Conservation (phyloP, 225 moss, liverwort and hornwort species). For the Lunularia cruciata region DNA sequence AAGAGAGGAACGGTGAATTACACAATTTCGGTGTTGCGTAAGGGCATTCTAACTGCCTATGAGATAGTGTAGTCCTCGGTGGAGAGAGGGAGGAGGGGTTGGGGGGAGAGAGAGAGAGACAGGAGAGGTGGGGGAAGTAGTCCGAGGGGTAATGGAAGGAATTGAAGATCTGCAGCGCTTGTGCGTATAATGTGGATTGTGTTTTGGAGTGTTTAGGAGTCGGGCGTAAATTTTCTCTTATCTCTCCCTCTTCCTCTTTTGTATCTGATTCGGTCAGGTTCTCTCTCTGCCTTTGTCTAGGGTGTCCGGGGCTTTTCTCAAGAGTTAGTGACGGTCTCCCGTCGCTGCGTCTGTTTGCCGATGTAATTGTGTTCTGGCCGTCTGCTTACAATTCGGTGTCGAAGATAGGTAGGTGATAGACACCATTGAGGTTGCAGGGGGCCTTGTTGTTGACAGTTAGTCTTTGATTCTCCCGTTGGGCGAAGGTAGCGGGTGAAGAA, state of each 20-base stretch:
- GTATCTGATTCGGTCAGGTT: neutral
- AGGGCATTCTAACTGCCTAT: neutral
- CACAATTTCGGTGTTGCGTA: neutral
- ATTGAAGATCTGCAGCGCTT: neutral
- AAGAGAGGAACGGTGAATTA: neutral
- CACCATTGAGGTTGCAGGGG: neutral
- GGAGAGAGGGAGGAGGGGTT: neutral
- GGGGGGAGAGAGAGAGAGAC: neutral
- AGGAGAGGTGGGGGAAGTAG: neutral
- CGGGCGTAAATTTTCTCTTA: no score
- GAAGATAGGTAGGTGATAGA: neutral
- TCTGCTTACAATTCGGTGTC: neutral
- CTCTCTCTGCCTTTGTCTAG: neutral
- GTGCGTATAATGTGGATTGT: slow-evolving; percentile 9
- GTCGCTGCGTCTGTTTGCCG: slow-evolving; percentile 6
- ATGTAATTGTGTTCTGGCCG: neutral
- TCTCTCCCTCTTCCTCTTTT: neutral
- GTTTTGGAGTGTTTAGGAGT: neutral
- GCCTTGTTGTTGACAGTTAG: neutral
- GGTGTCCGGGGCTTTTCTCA: neutral
- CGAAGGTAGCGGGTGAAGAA: neutral
- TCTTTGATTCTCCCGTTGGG: neutral
- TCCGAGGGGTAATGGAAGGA: neutral
- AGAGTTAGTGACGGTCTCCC: slow-evolving; percentile 6
- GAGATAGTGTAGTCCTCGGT: no score